Percentiles rank a stretch among this genome's conserved stretches.
These are phyloP conservation scores for Phellinidium pouzarii DNA, from an alignment of 1,284 basidiomycete genomes.

Conservation along the genomic window DNA sequence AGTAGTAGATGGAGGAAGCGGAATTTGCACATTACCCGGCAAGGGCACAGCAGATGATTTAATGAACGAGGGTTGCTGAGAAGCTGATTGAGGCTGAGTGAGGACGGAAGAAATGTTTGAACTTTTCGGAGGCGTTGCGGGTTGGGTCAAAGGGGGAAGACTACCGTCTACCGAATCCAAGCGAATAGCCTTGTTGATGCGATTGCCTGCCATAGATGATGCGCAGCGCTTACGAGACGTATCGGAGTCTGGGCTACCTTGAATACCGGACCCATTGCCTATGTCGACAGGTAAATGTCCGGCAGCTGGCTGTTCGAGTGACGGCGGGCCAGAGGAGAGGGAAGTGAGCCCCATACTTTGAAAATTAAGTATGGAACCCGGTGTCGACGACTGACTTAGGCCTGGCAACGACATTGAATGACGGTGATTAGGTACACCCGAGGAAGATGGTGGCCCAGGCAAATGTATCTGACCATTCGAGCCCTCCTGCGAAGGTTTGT, in stretches of 20 bases:
- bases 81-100: slow-evolving; percentile 1
- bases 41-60: slow-evolving; percentile 8
- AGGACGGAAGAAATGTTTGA: background rate
- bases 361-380: slow-evolving; percentile 16
- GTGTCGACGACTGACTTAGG: background rate
- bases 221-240: slow-evolving; percentile 21
- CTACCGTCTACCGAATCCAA: slow-evolving; percentile 13
- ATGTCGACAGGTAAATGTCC: slow-evolving; percentile 6
- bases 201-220: slow-evolving; percentile 18
- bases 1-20: background rate
- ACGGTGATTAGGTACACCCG: slow-evolving; percentile 4
- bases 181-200: slow-evolving; percentile 16
- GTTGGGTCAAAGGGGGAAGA: slow-evolving; percentile 24
- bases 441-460: background rate
- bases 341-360: slow-evolving; percentile 3
- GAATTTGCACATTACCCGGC: slow-evolving; percentile 2
- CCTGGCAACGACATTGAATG: slow-evolving; percentile 16
- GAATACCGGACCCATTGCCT: background rate
- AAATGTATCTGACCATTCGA: slow-evolving; percentile 3
- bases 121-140: slow-evolving; percentile 21
- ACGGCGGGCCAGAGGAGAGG: slow-evolving; percentile 5
- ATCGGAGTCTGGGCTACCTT: slow-evolving; percentile 19
- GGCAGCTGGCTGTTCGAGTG: slow-evolving; percentile 4
- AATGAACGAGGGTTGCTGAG: background rate
- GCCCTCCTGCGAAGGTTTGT: slow-evolving; percentile 25